Evolutionary conservation across 495 filamentous ascomycete species (phyloP), one percentile per base, ranked within the genome.

Genomic region (Cryomyces antarcticus): DNA sequence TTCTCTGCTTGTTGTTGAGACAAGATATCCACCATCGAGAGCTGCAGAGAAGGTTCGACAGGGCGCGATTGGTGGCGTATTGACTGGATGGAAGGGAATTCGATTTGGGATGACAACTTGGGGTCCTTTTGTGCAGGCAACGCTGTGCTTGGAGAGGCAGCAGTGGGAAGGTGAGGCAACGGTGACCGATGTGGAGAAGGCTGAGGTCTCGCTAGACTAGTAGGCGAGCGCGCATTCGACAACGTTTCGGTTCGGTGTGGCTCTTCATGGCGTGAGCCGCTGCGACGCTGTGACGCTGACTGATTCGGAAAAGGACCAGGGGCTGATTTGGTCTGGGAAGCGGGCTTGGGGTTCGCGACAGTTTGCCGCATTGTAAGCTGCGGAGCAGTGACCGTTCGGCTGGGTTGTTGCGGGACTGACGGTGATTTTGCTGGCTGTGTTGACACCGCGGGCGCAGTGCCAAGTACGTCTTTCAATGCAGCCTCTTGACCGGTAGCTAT

Each of bases 11-110:
- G 74, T 59, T 97, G 83, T 54, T 88, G 77, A 11, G 73, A 72
- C 27, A 96, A 77, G 43, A 97, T 96, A 45, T 93, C 80, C n/a
- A 75, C 72, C 59, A 97, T 71, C 6, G 76, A 81, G 30, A 84
- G 61, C 4, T 82, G 78, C 1, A 77, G 57, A 7, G 67, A 61
- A 0, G 75, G 73, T 34, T 76, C 75, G 4, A 68, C 57, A 5
- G 45, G 28, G 38, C 28, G 4, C 45, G 44, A 11, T 47, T 37
- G 57, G 50, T 70, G 60, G 37, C 69, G 61, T 52, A 72, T 62
- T 4, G 71, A 64, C 17, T 24, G 17, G 2, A 24, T 24, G 17
- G 47, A 45, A 48, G 1, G 55, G 50, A 39, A 30, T 55, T 44
- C 37, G 55, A 46, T 7, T 50, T 48, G 17, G 2, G 17, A 24